These are phyloP conservation scores for Amylocystis lapponica DNA, from an alignment of 768 basidiomycete species.

Conservation along the genomic window DNA sequence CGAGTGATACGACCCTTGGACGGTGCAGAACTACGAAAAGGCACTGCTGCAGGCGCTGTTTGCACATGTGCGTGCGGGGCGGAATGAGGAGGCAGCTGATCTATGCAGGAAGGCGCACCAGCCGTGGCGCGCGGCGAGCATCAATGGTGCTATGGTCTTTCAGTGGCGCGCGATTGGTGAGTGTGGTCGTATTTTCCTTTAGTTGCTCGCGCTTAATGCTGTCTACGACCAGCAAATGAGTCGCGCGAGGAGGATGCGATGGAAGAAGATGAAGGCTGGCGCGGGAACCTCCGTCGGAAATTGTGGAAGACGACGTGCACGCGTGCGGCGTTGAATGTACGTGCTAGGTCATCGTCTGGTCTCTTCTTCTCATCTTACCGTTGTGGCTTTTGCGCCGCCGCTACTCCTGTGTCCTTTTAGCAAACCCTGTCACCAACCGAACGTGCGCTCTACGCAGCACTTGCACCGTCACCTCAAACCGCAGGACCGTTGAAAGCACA, in stretches of 20 bases:
- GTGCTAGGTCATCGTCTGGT: too few species aligned
- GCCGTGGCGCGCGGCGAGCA: constrained; percentile 87
- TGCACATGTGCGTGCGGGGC: constrained; percentile 78
- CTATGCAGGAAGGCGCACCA: constrained; percentile 79
- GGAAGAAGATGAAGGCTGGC: constrained; percentile 43
- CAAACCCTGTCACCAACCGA: constrained; percentile 61
- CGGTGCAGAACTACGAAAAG: constrained; percentile 71
- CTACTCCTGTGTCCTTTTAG: constrained; percentile 26
- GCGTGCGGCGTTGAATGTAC: constrained; percentile 70
- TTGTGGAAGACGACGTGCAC: constrained; percentile 89
- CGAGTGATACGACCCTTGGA: too few species aligned
- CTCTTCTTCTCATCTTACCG: background rate
- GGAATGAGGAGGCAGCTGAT: constrained; percentile 78
- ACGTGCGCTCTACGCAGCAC: constrained; percentile 82
- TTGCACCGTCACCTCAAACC: constrained; percentile 69
- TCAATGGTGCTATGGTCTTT: constrained; percentile 78
- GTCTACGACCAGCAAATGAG: constrained; percentile 42
- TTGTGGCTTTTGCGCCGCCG: background rate
- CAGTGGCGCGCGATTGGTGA: constrained; percentile 68
- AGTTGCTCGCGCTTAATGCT: background rate
- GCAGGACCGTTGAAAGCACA: constrained; percentile 60
- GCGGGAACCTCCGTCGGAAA: constrained; percentile 70
- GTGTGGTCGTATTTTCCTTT: constrained; percentile 14
- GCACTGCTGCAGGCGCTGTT: constrained; percentile 72
- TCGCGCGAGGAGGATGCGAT: constrained; percentile 40